Evolutionary conservation across 1,284 basidiomycete species (phyloP).

Genomic region (Volvariella surrecta): DNA sequence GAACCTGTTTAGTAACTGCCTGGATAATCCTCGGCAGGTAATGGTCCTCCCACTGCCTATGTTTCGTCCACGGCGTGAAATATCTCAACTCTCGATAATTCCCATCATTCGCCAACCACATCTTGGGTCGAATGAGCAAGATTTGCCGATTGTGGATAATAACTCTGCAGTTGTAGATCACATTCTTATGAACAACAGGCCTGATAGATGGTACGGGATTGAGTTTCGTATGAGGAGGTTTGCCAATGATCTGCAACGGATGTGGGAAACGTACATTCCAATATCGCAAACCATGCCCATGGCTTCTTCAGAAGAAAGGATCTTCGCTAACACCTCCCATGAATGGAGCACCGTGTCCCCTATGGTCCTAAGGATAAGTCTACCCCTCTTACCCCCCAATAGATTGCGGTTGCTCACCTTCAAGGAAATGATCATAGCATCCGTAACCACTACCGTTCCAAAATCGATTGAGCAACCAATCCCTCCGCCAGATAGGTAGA

Average conservation of each 20-base stretch:
- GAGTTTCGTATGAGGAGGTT: neutral
- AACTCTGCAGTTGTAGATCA: conserved; percentile 94
- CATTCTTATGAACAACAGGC: conserved; percentile 95
- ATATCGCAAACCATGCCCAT: conserved; percentile 86
- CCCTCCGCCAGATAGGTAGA: conserved; percentile 9
- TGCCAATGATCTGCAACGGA: neutral
- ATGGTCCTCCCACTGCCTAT: conserved; percentile 82
- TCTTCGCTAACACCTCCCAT: conserved; percentile 89
- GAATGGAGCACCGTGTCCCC: conserved; percentile 94
- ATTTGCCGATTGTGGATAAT: conserved; percentile 84
- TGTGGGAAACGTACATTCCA: conserved; percentile 65
- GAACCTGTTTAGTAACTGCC: conserved; percentile 82
- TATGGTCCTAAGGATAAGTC: conserved; percentile 23
- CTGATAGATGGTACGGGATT: conserved; percentile 29
- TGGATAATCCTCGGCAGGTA: conserved; percentile 84
- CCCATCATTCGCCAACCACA: conserved; percentile 99
- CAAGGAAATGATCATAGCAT: conserved; percentile 89
- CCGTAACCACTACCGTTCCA: conserved; percentile 70
- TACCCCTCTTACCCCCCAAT: neutral
- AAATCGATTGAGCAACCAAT: conserved; percentile 1
- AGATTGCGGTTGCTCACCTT: conserved; percentile 35
- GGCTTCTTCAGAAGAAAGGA: conserved; percentile 72
- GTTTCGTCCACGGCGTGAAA: conserved; percentile 94
- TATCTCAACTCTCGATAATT: conserved; percentile 96
- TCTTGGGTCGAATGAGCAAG: conserved; percentile 92